phyloP scores from a whole-genome alignment of 2,329 filamentous ascomycete genomes.

The Fusarium sp. region DNA sequence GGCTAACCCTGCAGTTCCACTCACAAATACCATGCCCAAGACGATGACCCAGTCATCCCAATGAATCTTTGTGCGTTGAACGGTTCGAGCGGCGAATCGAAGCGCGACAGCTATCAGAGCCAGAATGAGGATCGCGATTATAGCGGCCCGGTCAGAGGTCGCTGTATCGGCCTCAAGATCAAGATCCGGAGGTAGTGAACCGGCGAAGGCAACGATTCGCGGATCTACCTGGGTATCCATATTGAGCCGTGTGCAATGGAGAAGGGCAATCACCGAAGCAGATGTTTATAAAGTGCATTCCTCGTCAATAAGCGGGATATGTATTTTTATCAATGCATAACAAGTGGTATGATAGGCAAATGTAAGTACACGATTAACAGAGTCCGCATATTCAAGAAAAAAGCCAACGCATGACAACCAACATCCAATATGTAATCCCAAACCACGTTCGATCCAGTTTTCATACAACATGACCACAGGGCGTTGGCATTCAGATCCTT shows the following conservation, averaged over 20 bases:
- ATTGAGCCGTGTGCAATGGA: not conserved
- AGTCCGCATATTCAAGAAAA: too few species aligned
- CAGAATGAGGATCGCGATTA: slow-evolving; percentile 4
- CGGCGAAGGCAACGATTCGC: slow-evolving; percentile 8
- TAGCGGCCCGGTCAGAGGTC: slow-evolving; percentile 7
- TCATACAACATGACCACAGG: not conserved
- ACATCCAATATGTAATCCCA: too few species aligned
- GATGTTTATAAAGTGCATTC: not conserved
- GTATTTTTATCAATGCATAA: too few species aligned
- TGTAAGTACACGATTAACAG: too few species aligned
- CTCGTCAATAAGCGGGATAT: not conserved
- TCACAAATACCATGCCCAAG: slow-evolving; percentile 11
- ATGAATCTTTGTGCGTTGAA: slow-evolving; percentile 4
- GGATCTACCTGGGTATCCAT: not conserved
- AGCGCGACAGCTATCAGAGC: slow-evolving; percentile 1
- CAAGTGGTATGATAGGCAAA: too few species aligned
- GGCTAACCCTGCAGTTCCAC: slow-evolving; percentile 11
- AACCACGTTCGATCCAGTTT: not conserved
- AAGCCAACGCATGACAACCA: too few species aligned
- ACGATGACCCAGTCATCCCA: slow-evolving; percentile 27
- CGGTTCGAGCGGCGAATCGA: slow-evolving; percentile 7
- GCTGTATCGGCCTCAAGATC: slow-evolving; percentile 11
- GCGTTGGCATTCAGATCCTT: not conserved
- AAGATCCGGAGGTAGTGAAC: not conserved
- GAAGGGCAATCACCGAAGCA: not conserved